Percentiles rank a stretch among this genome's conserved stretches.
Evolutionary conservation across 2,329 filamentous ascomycete species (phyloP).

Genomic region (Trichophaea hybrida): DNA sequence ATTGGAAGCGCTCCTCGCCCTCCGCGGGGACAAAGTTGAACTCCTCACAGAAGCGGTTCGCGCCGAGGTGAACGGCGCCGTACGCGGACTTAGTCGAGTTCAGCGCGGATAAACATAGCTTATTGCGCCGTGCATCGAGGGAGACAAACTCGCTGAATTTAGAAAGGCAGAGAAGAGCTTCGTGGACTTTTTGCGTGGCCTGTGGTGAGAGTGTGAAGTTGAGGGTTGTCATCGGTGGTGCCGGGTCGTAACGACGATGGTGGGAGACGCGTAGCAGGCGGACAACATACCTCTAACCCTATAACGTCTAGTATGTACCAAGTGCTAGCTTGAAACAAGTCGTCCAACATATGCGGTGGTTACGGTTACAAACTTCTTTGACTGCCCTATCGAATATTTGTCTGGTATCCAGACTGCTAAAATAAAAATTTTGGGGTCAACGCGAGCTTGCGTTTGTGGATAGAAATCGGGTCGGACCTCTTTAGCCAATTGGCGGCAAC

Average conservation of each 20-base stretch:
- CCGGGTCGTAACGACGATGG: neutral
- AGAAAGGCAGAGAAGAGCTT: slow-evolving; percentile 37
- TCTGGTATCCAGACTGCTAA: no score
- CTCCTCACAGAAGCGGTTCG: slow-evolving; percentile 35
- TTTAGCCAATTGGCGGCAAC: no score
- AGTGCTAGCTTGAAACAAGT: no score
- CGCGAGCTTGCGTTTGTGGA: no score
- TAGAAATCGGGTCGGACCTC: no score
- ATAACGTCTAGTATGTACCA: no score
- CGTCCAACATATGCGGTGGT: no score
- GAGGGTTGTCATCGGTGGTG: slow-evolving; percentile 24
- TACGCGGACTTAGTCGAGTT: slow-evolving; percentile 41
- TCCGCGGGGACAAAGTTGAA: slow-evolving; percentile 34
- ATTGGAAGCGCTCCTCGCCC: slow-evolving; percentile 34
- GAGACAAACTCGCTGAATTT: slow-evolving; percentile 42
- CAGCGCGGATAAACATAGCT: slow-evolving; percentile 38
- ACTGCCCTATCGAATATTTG: no score
- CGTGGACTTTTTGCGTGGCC: slow-evolving; percentile 37
- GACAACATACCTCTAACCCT: no score
- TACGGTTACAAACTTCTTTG: no score
- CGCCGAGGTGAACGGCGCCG: slow-evolving; percentile 36
- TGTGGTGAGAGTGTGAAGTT: slow-evolving; percentile 39
- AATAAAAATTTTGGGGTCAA: no score
- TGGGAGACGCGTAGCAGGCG: neutral
- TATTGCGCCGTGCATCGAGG: slow-evolving; percentile 35